A percentile compares a stretch with the other conserved stretches of the same genome.
phyloP scores from a whole-genome alignment of 495 filamentous ascomycete species.

The Echria macrotheca region DNA sequence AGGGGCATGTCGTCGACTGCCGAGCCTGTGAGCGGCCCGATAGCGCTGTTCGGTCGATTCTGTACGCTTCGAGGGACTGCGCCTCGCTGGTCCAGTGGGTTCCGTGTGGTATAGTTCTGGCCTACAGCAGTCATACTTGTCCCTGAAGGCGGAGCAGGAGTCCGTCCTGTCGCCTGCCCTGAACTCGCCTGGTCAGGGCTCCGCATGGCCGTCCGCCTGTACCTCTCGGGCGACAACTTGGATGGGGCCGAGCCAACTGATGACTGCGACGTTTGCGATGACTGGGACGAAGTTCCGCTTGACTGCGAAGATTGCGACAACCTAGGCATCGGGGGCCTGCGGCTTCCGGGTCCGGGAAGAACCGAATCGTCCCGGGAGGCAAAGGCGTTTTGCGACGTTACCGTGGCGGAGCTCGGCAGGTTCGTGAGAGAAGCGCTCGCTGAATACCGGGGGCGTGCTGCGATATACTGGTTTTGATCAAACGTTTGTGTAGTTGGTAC shows the following conservation, averaged over 20 bases:
- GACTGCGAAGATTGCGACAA: slow-evolving; percentile 26
- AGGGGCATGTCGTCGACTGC: slow-evolving; percentile 52
- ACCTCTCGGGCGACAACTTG: slow-evolving; percentile 49
- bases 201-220: slow-evolving; percentile 44
- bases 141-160: slow-evolving; percentile 29
- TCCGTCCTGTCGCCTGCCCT: slow-evolving; percentile 22
- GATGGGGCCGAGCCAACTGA: slow-evolving; percentile 28
- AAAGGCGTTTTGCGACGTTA: slow-evolving; percentile 8
- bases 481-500: slow-evolving; percentile 48
- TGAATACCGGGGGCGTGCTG: slow-evolving; percentile 51
- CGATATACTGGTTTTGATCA: slow-evolving; percentile 34
- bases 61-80: slow-evolving; percentile 22
- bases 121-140: slow-evolving; percentile 35
- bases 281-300: slow-evolving; percentile 26
- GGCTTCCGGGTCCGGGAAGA: slow-evolving; percentile 21
- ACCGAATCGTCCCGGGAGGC: slow-evolving; percentile 31
- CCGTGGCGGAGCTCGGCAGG: slow-evolving; percentile 26
- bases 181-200: slow-evolving; percentile 32
- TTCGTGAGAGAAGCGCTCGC: slow-evolving; percentile 53
- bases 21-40: slow-evolving; percentile 28
- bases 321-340: slow-evolving; percentile 24
- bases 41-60: slow-evolving; percentile 44
- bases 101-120: slow-evolving; percentile 37
- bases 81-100: slow-evolving; percentile 24
- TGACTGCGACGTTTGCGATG: slow-evolving; percentile 18